These are phyloP conservation scores for Ogataea minuta DNA, from an alignment of 805 yeast genomes.

Conservation along the genomic window DNA sequence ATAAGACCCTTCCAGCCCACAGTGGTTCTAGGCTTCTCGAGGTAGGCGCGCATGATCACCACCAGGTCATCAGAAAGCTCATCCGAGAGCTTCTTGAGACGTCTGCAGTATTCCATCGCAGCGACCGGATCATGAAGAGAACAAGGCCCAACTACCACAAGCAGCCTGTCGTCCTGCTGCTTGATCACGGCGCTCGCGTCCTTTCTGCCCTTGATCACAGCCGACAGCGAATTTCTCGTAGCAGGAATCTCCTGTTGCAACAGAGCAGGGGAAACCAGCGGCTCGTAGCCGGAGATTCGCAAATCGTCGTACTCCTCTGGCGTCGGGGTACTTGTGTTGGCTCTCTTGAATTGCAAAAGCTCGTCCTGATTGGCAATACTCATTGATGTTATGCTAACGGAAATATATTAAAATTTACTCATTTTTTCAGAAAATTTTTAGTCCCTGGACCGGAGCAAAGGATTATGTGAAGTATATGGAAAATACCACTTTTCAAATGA, in stretches of 20 bases:
- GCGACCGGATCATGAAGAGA: slow-evolving; percentile 90
- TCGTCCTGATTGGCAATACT: slow-evolving; percentile 4
- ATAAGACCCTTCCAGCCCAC: slow-evolving; percentile 99
- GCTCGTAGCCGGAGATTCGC: slow-evolving; percentile 85
- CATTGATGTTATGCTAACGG: slow-evolving; percentile 3
- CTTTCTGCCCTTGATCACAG: slow-evolving; percentile 74
- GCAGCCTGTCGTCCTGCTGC: slow-evolving; percentile 76
- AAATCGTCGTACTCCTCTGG: slow-evolving; percentile 74
- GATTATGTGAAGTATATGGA: no score
- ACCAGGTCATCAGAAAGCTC: slow-evolving; percentile 75
- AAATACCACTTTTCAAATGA: no score
- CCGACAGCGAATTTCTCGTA: slow-evolving; percentile 48
- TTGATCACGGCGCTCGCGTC: slow-evolving; percentile 73
- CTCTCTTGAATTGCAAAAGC: slow-evolving; percentile 10
- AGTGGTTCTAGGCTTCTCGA: slow-evolving; percentile 98
- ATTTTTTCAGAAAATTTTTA: slow-evolving; percentile 1
- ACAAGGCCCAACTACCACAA: slow-evolving; percentile 94
- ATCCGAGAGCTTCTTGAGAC: slow-evolving; percentile 63
- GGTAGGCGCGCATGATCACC: slow-evolving; percentile 93
- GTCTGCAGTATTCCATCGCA: slow-evolving; percentile 82
- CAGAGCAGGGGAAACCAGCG: slow-evolving; percentile 88
- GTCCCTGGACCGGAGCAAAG: neutral
- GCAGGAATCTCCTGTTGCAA: slow-evolving; percentile 84
- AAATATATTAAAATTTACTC: slow-evolving; percentile 4
- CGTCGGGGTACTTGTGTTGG: slow-evolving; percentile 41